phyloP scores from a whole-genome alignment of 1,139 yeast species.

The Magnusiomyces tetraspermus region DNA sequence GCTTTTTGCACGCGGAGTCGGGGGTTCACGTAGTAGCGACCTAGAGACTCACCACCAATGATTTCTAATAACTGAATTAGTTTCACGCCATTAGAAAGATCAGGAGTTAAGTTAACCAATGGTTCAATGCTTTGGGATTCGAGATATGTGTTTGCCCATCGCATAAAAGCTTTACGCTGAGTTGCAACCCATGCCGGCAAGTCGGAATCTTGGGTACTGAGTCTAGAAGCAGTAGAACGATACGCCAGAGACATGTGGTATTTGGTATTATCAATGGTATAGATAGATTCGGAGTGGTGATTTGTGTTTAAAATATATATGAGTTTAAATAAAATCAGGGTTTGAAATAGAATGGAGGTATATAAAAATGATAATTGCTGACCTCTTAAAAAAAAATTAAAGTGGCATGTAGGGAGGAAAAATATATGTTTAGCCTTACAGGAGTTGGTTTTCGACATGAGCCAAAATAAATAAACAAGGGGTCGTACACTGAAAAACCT shows the following conservation, averaged over 20 bases:
- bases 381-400: too few species aligned
- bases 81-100: constrained; percentile 31
- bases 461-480: too few species aligned
- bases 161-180: constrained; percentile 34
- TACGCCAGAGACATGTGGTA: not conserved
- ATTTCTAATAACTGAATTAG: constrained; percentile 33
- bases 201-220: not conserved
- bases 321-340: too few species aligned
- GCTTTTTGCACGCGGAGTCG: constrained; percentile 48
- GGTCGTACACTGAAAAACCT: too few species aligned
- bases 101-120: constrained; percentile 26
- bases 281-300: too few species aligned
- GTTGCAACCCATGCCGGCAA: constrained; percentile 35
- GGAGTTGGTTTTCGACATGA: not conserved
- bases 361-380: too few species aligned
- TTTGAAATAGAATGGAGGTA: too few species aligned
- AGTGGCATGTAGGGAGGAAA: too few species aligned
- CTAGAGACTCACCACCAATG: constrained; percentile 34
- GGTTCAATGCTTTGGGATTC: constrained; percentile 26
- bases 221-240: not conserved
- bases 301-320: too few species aligned
- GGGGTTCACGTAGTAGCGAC: constrained; percentile 38
- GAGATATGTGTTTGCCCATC: constrained; percentile 35
- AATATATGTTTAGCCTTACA: not conserved
- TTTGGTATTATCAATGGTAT: too few species aligned